Conservation (phyloP, 2,329 filamentous ascomycete species). For the Fusarium sulawesiense region DNA sequence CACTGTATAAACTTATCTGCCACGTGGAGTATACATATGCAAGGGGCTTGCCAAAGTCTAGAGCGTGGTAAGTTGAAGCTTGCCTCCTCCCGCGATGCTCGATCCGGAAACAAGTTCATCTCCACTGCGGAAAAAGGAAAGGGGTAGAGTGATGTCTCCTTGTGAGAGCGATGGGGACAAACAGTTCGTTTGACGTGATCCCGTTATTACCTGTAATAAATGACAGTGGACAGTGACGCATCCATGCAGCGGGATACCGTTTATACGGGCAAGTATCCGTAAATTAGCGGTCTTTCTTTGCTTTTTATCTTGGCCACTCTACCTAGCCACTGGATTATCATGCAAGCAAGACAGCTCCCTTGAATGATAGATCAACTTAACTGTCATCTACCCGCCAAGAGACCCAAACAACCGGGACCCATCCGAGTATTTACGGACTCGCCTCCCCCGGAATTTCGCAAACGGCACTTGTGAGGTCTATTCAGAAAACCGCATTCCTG, state of each 20-base stretch:
- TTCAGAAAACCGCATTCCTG: constrained; percentile 22
- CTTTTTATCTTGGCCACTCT: constrained; percentile 1
- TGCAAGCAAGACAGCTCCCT: neutral
- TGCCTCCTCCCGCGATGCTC: neutral
- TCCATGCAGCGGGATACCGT: neutral
- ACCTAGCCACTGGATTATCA: neutral
- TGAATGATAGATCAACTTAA: constrained; percentile 22
- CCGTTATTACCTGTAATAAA: neutral
- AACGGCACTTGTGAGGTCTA: constrained; percentile 11
- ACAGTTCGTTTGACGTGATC: neutral
- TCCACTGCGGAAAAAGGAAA: neutral
- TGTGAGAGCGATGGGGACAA: neutral
- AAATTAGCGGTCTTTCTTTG: neutral
- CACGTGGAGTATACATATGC: constrained; percentile 40
- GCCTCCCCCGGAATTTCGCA: constrained; percentile 10
- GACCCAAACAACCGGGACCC: constrained; percentile 10
- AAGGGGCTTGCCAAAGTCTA: constrained; percentile 29
- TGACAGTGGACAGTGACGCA: neutral
- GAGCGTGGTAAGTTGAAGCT: neutral
- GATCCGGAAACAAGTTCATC: constrained; percentile 22
- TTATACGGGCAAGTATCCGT: too few relatives aligned
- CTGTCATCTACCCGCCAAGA: neutral
- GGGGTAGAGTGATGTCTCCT: neutral
- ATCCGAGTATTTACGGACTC: neutral
- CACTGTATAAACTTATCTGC: constrained; percentile 22